phyloP scores from a whole-genome alignment of 2,329 filamentous ascomycete genomes.

The Colletotrichum echinochloae region DNA sequence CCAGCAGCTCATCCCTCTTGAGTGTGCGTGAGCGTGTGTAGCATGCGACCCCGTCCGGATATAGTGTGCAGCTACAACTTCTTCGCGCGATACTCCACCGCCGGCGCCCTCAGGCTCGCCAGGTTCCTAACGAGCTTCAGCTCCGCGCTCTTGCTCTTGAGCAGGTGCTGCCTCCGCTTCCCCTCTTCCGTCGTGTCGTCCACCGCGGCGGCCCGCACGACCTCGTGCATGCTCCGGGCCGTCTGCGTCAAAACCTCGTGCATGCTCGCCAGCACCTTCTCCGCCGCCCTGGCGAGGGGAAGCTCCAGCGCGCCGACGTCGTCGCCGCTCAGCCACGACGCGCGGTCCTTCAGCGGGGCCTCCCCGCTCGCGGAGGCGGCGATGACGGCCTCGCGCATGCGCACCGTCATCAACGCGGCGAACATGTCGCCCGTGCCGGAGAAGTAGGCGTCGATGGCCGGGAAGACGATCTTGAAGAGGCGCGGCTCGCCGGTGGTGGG shows the following conservation, averaged over 20 bases:
- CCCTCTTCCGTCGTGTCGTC: constrained; percentile 59
- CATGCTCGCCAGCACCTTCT: constrained; percentile 94
- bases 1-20: background rate
- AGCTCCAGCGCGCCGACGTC: constrained; percentile 75
- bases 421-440: constrained; percentile 99
- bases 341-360: constrained; percentile 60
- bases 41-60: background rate
- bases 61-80: constrained; percentile 59
- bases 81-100: constrained; percentile 71
- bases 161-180: constrained; percentile 72
- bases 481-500: constrained; percentile 69
- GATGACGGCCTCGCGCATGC: constrained; percentile 84
- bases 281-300: constrained; percentile 84
- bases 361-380: constrained; percentile 46
- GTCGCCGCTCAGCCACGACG: constrained; percentile 83
- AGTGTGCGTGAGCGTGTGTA: background rate
- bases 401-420: constrained; percentile 87
- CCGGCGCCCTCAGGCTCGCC: constrained; percentile 74
- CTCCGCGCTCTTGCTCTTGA: constrained; percentile 87
- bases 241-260: constrained; percentile 82
- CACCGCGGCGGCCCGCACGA: constrained; percentile 58
- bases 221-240: constrained; percentile 69
- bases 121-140: constrained; percentile 84
- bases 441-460: constrained; percentile 92
- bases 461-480: constrained; percentile 90